Evolutionary conservation across 345 rosid genomes (phyloP).

Genomic region (Corchorus capsularis): DNA sequence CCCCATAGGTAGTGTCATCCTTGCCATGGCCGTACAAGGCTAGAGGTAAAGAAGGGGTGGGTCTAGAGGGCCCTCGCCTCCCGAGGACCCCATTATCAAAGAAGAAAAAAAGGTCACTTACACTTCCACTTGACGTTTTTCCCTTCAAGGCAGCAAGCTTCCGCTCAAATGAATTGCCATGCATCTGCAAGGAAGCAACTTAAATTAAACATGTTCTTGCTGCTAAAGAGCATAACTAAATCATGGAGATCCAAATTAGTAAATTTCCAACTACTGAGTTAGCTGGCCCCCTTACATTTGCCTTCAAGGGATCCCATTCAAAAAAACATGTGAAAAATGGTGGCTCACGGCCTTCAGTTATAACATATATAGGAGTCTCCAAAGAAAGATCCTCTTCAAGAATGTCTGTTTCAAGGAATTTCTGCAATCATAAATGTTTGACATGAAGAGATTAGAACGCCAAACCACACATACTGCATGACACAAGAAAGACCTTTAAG

Average conservation of each 20-base stretch:
- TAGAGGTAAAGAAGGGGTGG: not conserved
- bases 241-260: not conserved
- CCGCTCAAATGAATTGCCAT: conserved; percentile 87
- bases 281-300: conserved; percentile 54
- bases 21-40: not conserved
- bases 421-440: not conserved
- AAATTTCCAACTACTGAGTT: not conserved
- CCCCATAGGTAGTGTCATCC: not conserved
- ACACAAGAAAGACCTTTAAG: not conserved
- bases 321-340: conserved; percentile 75
- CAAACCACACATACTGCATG: not conserved
- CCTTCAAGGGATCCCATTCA: conserved; percentile 69
- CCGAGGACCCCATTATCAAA: no score
- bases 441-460: not conserved
- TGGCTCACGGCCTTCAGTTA: conserved; percentile 81
- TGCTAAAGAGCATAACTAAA: not conserved
- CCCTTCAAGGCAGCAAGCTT: conserved; percentile 78
- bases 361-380: conserved; percentile 64
- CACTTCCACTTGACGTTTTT: conserved; percentile 43
- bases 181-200: conserved; percentile 52
- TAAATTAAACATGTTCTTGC: conserved; percentile 7
- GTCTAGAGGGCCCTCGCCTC: no score
- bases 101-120: conserved; percentile 31
- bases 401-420: conserved; percentile 36
- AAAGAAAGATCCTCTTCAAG: conserved; percentile 51